Percentiles rank a stretch among this genome's conserved stretches.
Evolutionary conservation across 495 filamentous ascomycete species (phyloP).

Genomic region (Hyaloscypha hepaticicola): DNA sequence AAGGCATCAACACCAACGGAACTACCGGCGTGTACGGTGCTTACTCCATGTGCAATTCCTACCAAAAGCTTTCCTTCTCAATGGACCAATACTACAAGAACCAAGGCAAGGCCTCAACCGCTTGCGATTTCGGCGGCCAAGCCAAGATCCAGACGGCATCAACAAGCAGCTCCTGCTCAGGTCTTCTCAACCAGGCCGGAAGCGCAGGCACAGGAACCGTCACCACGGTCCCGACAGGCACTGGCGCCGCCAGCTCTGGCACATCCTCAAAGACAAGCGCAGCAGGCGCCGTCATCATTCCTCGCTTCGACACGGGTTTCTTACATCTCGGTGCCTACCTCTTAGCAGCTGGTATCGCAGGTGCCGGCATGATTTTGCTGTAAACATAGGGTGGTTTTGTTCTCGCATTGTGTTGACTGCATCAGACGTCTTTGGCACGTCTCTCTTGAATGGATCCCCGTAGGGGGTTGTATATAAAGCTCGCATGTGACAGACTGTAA

Average conservation of each 20-base stretch:
- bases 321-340: conserved; percentile 68
- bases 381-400: conserved; percentile 41
- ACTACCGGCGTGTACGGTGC: conserved; percentile 78
- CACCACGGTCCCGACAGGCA: conserved; percentile 51
- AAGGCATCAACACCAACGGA: conserved; percentile 68
- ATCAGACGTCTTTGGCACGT: conserved; percentile 8
- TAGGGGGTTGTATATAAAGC: not conserved
- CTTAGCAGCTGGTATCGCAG: conserved; percentile 63
- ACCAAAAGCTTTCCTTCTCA: conserved; percentile 75
- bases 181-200: conserved; percentile 59
- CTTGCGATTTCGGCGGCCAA: conserved; percentile 76
- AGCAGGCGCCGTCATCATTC: conserved; percentile 45
- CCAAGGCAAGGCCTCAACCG: conserved; percentile 52
- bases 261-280: conserved; percentile 33
- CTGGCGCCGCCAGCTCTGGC: conserved; percentile 38
- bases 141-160: conserved; percentile 50
- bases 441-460: conserved; percentile 4
- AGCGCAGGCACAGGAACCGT: conserved; percentile 62
- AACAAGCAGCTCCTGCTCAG: conserved; percentile 41
- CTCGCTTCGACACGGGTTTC: conserved; percentile 59
- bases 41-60: conserved; percentile 83
- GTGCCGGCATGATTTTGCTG: conserved; percentile 74
- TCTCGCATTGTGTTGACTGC: conserved; percentile 2
- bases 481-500: not conserved
- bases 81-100: conserved; percentile 77